These are phyloP conservation scores for Clavispora fructus DNA, from an alignment of 805 yeast genomes.

Conservation along the genomic window DNA sequence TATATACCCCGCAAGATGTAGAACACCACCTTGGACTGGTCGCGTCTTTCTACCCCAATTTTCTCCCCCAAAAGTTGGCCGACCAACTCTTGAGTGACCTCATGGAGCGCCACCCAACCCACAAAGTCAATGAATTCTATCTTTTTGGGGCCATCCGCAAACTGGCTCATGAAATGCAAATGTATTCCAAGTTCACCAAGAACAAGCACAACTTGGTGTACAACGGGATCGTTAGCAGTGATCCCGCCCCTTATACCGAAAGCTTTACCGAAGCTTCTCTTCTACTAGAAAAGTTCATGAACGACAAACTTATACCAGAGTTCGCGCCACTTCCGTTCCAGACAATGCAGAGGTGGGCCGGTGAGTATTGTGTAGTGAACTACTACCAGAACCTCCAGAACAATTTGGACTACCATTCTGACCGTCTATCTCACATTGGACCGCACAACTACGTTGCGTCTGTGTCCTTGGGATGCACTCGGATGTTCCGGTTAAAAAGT, in stretches of 20 bases:
- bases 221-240: slow-evolving; percentile 36
- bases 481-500: slow-evolving; percentile 59
- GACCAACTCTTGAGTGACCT: slow-evolving; percentile 39
- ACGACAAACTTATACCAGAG: slow-evolving; percentile 29
- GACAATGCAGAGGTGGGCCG: slow-evolving; percentile 40
- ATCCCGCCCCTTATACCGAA: slow-evolving; percentile 29
- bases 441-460: slow-evolving; percentile 68
- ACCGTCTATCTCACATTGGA: slow-evolving; percentile 65
- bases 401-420: slow-evolving; percentile 72
- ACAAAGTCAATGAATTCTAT: slow-evolving; percentile 45
- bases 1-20: slow-evolving; percentile 50
- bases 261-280: slow-evolving; percentile 34
- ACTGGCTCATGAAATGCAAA: slow-evolving; percentile 49
- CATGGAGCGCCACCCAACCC: slow-evolving; percentile 33
- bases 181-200: slow-evolving; percentile 15
- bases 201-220: slow-evolving; percentile 22
- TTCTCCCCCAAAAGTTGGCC: slow-evolving; percentile 49
- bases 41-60: slow-evolving; percentile 44
- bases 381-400: slow-evolving; percentile 45
- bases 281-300: slow-evolving; percentile 35
- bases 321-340: slow-evolving; percentile 35
- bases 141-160: slow-evolving; percentile 58
- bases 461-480: slow-evolving; percentile 60
- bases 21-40: slow-evolving; percentile 43
- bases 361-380: slow-evolving; percentile 53